phyloP scores from a whole-genome alignment of 192 early-diverging fungal genomes.

The Coemansia sp. region DNA sequence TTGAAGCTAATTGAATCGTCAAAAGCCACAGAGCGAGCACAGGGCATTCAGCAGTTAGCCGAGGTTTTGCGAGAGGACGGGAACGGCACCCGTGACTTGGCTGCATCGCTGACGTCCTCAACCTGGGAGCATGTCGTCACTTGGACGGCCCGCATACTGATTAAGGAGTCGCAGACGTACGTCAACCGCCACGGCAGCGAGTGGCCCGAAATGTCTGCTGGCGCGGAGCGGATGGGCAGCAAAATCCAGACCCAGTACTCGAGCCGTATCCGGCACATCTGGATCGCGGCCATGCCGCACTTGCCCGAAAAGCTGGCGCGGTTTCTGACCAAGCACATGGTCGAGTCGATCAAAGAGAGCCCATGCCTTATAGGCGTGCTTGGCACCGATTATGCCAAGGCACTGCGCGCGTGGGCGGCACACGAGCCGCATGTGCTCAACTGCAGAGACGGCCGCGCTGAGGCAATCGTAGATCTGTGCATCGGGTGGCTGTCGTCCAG shows the following conservation, averaged over 20 bases:
- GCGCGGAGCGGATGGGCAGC: constrained; percentile 23
- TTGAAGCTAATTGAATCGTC: constrained; percentile 41
- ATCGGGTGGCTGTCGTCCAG: constrained; percentile 21
- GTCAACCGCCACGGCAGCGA: constrained; percentile 41
- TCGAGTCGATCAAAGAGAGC: constrained; percentile 26
- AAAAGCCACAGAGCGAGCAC: constrained; percentile 46
- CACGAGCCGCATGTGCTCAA: constrained; percentile 42
- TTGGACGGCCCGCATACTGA: constrained; percentile 48
- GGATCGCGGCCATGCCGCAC: constrained; percentile 45
- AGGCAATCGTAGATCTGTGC: constrained; percentile 34
- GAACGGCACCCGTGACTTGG: constrained; percentile 10
- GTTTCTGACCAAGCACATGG: constrained; percentile 39
- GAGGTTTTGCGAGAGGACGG: constrained; percentile 43
- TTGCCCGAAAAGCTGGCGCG: constrained; percentile 40
- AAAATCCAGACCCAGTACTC: constrained; percentile 53
- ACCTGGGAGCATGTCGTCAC: constrained; percentile 44
- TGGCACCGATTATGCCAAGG: constrained; percentile 46
- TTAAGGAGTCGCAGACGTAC: constrained; percentile 41
- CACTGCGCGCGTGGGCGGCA: constrained; percentile 41
- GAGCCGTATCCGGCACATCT: constrained; percentile 43
- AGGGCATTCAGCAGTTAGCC: constrained; percentile 42
- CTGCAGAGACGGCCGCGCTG: constrained; percentile 30
- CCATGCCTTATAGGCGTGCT: constrained; percentile 37
- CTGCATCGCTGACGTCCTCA: constrained; percentile 14
- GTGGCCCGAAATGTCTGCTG: constrained; percentile 28